Conservation (phyloP, 192 early-diverging fungal species). For the Coemansia sp. region DNA sequence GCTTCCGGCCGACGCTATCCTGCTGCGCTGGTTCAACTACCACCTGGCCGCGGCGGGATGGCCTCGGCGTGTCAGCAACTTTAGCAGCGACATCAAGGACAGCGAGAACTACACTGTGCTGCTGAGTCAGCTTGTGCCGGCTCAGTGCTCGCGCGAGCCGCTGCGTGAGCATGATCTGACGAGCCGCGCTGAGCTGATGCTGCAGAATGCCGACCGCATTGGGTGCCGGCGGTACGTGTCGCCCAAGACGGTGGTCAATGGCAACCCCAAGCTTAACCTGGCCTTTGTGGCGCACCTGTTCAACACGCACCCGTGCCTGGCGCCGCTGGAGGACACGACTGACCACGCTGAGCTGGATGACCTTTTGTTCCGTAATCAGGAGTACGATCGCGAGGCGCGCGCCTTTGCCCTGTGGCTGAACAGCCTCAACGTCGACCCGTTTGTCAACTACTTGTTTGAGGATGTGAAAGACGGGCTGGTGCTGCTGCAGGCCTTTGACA, state of each 20-base stretch:
- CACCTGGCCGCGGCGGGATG: slow-evolving; percentile 94
- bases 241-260: slow-evolving; percentile 90
- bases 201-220: slow-evolving; percentile 91
- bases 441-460: slow-evolving; percentile 98
- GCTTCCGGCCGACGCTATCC: slow-evolving; percentile 94
- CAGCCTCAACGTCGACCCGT: slow-evolving; percentile 94
- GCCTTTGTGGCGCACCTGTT: slow-evolving; percentile 99
- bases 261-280: slow-evolving; percentile 97
- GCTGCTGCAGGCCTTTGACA: slow-evolving; percentile 95
- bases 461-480: slow-evolving; percentile 91
- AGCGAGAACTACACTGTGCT: slow-evolving; percentile 95
- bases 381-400: slow-evolving; percentile 63
- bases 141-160: slow-evolving; percentile 77
- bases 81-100: slow-evolving; percentile 91
- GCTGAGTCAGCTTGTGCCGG: slow-evolving; percentile 88
- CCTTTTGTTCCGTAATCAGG: slow-evolving; percentile 50
- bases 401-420: slow-evolving; percentile 99
- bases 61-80: slow-evolving; percentile 85
- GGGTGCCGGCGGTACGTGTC: slow-evolving; percentile 94
- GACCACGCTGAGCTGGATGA: slow-evolving; percentile 91
- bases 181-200: slow-evolving; percentile 85
- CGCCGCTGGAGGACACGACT: slow-evolving; percentile 77
- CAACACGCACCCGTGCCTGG: slow-evolving; percentile 96
- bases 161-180: slow-evolving; percentile 76
- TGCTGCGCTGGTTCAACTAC: slow-evolving; percentile 99